Conservation (phyloP, 306 rosid species). For the Argentina anserina region DNA sequence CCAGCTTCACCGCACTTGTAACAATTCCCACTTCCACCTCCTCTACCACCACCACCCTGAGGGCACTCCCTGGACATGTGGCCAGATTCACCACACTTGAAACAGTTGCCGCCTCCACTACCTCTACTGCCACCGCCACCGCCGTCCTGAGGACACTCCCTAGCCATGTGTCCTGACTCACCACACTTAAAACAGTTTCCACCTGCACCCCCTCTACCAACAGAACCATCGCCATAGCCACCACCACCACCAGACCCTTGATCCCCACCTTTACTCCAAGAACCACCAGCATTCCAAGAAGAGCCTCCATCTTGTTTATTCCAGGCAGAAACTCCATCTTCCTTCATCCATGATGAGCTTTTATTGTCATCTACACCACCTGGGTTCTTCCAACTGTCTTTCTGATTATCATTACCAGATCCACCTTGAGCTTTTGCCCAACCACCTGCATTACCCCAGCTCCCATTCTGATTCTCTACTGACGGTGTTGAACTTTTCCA, state of each 20-base stretch:
- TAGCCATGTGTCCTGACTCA: not conserved
- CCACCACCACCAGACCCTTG: constrained; percentile 12
- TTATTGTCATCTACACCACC: constrained; percentile 7
- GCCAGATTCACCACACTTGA: constrained; percentile 2
- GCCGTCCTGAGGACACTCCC: constrained; percentile 7
- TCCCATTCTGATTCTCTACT: not conserved
- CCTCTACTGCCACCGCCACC: constrained; percentile 31
- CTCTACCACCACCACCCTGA: constrained; percentile 29
- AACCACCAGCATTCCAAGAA: constrained; percentile 24
- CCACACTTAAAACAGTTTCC: not conserved
- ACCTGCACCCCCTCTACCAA: constrained; percentile 33
- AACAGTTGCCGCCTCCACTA: constrained; percentile 19
- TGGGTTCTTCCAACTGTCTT: constrained; percentile 22
- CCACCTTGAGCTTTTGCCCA: not conserved
- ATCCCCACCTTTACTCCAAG: constrained; percentile 28
- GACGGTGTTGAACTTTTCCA: not conserved
- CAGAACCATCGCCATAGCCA: constrained; percentile 23
- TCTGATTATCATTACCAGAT: constrained; percentile 16
- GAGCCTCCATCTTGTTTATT: constrained; percentile 4
- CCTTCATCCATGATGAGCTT: not conserved
- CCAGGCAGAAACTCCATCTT: constrained; percentile 22
- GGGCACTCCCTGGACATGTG: constrained; percentile 6
- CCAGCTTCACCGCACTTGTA: not conserved
- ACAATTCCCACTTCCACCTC: constrained; percentile 23
- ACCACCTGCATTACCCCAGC: not conserved